Conservation (phyloP, 805 yeast genomes). For the Ogataea saltuana region DNA sequence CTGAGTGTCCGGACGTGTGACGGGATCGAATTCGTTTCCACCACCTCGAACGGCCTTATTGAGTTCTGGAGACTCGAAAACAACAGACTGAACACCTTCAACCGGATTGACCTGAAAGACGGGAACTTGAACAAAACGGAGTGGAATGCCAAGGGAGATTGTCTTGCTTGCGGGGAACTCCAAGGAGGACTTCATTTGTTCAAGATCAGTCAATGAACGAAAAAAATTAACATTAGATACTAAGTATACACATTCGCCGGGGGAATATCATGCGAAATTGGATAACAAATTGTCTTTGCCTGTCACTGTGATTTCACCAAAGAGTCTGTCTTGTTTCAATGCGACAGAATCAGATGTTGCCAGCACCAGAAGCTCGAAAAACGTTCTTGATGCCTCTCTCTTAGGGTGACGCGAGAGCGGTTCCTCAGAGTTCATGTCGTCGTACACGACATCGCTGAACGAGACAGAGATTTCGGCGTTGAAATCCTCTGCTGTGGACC, state of each 20-base stretch:
- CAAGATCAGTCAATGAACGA: background rate
- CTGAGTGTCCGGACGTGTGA: constrained; percentile 13
- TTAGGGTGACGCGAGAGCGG: constrained; percentile 43
- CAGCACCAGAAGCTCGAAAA: constrained; percentile 79
- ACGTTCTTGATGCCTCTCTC: constrained; percentile 67
- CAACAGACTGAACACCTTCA: constrained; percentile 30
- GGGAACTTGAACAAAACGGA: constrained; percentile 17
- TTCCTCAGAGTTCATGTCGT: constrained; percentile 35
- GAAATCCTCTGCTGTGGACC: constrained; percentile 8
- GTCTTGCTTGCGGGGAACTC: constrained; percentile 26
- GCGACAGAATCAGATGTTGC: constrained; percentile 74
- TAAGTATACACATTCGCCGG: no score
- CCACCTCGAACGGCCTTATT: constrained; percentile 16
- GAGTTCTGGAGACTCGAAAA: constrained; percentile 40
- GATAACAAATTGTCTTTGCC: constrained; percentile 19
- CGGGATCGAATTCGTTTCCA: constrained; percentile 16
- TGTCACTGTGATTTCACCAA: constrained; percentile 56
- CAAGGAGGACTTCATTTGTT: constrained; percentile 24
- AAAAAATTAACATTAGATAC: no score
- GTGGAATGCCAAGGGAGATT: constrained; percentile 16
- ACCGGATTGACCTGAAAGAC: constrained; percentile 30
- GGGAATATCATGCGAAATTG: constrained; percentile 16
- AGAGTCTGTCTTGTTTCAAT: constrained; percentile 59
- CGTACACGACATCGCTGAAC: constrained; percentile 43
- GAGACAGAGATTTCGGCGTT: constrained; percentile 21